Conservation (phyloP, 1,284 basidiomycete species). For the Cutaneotrichosporon cutaneum region DNA sequence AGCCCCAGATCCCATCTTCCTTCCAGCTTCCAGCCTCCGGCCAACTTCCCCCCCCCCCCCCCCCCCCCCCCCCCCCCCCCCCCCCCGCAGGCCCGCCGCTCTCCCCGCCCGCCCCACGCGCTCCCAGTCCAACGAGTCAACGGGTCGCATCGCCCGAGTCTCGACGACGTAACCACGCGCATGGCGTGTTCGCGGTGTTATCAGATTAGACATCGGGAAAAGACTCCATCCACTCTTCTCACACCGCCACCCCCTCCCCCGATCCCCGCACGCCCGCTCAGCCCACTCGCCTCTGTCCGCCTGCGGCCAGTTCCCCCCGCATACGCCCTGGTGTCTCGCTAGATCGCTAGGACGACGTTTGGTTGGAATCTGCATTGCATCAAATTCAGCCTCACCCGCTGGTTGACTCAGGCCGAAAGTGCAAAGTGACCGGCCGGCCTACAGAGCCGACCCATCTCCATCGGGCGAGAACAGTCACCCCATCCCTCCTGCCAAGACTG, state of each 20-base stretch:
- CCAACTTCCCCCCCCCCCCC: too few species aligned
- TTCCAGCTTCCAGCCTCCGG: too few species aligned
- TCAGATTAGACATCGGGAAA: conserved; percentile 23
- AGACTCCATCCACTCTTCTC: background rate
- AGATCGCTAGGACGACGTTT: too few species aligned
- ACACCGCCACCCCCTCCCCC: too few species aligned
- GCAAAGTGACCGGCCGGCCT: background rate
- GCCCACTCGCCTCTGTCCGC: too few species aligned
- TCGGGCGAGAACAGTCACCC: conserved; percentile 1
- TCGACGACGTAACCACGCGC: background rate
- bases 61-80: too few species aligned
- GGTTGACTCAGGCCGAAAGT: background rate
- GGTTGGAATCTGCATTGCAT: background rate
- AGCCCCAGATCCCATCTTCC: too few species aligned
- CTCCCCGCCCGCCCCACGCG: too few species aligned
- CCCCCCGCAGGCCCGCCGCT: too few species aligned
- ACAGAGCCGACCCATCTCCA: background rate
- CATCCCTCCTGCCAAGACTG: background rate
- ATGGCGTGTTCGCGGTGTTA: conserved; percentile 7
- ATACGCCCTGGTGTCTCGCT: too few species aligned
- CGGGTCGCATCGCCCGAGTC: background rate
- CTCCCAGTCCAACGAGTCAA: background rate
- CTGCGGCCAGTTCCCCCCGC: too few species aligned
- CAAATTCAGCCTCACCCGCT: background rate
- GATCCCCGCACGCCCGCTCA: too few species aligned